Percentiles rank a stretch among this genome's conserved stretches.
Evolutionary conservation across 2,329 filamentous ascomycete species (phyloP).

Genomic region (Claviceps sp.): DNA sequence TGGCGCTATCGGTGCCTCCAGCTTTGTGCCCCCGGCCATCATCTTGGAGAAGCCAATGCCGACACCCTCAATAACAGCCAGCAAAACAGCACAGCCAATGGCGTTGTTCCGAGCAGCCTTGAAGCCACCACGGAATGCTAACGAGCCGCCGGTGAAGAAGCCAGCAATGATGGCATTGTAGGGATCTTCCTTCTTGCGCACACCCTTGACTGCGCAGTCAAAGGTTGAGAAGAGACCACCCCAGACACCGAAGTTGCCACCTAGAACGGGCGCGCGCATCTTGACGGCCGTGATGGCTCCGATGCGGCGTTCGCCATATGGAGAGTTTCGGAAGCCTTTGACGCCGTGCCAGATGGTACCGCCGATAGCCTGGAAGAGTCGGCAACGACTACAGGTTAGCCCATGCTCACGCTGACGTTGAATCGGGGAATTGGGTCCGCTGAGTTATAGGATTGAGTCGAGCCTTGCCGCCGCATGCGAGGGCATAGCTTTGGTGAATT

Average conservation of each 20-base stretch:
- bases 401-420: not conserved
- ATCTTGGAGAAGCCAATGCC: constrained; percentile 92
- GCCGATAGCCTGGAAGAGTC: constrained; percentile 47
- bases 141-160: constrained; percentile 86
- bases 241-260: constrained; percentile 97
- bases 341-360: constrained; percentile 92
- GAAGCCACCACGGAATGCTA: constrained; percentile 83
- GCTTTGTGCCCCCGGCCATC: constrained; percentile 77
- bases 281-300: constrained; percentile 96
- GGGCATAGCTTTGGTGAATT: not conserved
- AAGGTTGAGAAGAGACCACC: constrained; percentile 92
- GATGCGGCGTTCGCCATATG: constrained; percentile 88
- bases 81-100: constrained; percentile 86
- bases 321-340: constrained; percentile 83
- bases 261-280: constrained; percentile 86
- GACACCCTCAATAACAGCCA: constrained; percentile 94
- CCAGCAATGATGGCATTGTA: constrained; percentile 97
- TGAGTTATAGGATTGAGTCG: too few species aligned
- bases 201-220: constrained; percentile 91
- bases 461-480: not conserved
- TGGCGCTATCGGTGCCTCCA: constrained; percentile 44
- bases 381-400: not conserved
- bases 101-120: constrained; percentile 89
- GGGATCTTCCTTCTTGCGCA: constrained; percentile 92
- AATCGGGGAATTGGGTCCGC: not conserved